Base-by-base conservation (phyloP, 345 rosid genomes). In the Populus deltoides region DNA sequence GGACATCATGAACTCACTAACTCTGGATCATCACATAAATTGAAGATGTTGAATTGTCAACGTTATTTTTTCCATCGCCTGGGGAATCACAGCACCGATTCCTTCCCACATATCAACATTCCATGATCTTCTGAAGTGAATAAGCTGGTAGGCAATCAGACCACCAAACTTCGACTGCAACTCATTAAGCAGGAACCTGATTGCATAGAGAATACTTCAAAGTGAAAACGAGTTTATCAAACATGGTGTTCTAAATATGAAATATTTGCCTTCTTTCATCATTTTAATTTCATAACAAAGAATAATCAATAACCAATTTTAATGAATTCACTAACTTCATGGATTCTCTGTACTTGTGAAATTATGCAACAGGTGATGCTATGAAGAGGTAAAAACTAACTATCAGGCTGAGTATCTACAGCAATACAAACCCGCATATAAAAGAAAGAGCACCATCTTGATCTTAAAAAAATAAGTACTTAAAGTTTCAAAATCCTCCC, bases 1-100 rank as follows among this genome's bases (percentile, higher is more conserved):
- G 18, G 74, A 17, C 83, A 79, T 70, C 72, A 24, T 29, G n/a
- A 70, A 74, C 33, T 55, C 25, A 38, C 69, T 38, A 33, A 20
- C 25, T 17, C 25, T 33, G 51, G 59, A 62, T 57, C 10, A 38
- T 13, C 45, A 10, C 22, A 18, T 25, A 27, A 38, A 66, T 18
- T 39, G 57, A 59, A 53, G 38, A 76, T 8, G 53, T 41, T 38
- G 68, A 72, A 67, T 62, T 70, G 43, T 72, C 63, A 16, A 29
- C n/a, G 70, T 72, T 27, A 18, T 49, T 33, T 69, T 57, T 38
- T 69, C 49, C 65, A 9, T 73, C 20, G 15, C 74, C 41, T 36
- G 51, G 31, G 33, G 38, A 73, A 66, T 36, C 71, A 71, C 33
- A 6, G 38, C 70, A 17, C 36, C n/a, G 47, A 69, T 25, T 4